Percentiles rank a stretch among this genome's conserved stretches.
These are phyloP conservation scores for Dalechampia spathulata DNA, from an alignment of 441 rosid species.

Conservation along the genomic window DNA sequence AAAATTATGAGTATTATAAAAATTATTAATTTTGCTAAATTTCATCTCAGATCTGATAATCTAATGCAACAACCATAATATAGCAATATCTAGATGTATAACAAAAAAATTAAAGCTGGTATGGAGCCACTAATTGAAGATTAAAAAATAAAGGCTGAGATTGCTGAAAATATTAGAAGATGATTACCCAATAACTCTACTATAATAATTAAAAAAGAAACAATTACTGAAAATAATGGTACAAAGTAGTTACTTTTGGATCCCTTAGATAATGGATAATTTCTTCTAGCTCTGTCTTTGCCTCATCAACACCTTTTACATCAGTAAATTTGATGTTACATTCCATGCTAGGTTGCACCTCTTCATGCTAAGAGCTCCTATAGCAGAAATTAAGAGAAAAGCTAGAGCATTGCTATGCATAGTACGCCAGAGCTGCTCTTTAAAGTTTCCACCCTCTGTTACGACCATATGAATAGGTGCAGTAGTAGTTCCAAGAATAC, in stretches of 20 bases:
- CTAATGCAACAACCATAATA: too few relatives aligned
- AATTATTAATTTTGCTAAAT: too few relatives aligned
- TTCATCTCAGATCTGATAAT: too few relatives aligned
- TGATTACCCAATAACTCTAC: neutral
- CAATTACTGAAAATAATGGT: neutral
- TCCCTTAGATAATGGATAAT: constrained; percentile 96
- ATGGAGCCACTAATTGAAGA: too few relatives aligned
- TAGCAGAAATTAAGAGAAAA: constrained; percentile 81
- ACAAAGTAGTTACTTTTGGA: constrained; percentile 59
- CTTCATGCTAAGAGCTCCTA: constrained; percentile 86
- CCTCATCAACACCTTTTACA: constrained; percentile 97
- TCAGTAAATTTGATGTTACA: constrained; percentile 82
- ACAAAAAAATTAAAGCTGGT: too few relatives aligned
- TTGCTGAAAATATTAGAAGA: neutral
- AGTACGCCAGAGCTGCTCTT: constrained; percentile 95
- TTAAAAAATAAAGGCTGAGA: too few relatives aligned
- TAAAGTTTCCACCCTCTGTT: constrained; percentile 75
- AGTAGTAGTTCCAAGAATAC: constrained; percentile 67
- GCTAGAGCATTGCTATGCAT: constrained; percentile 65
- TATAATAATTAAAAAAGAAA: neutral
- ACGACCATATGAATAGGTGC: constrained; percentile 89
- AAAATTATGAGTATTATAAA: too few relatives aligned
- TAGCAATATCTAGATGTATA: too few relatives aligned
- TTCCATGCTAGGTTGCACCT: constrained; percentile 92
- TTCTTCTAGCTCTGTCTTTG: constrained; percentile 90